Evolutionary conservation across 306 rosid species (phyloP).

Genomic region (Ormosia semicastrata): DNA sequence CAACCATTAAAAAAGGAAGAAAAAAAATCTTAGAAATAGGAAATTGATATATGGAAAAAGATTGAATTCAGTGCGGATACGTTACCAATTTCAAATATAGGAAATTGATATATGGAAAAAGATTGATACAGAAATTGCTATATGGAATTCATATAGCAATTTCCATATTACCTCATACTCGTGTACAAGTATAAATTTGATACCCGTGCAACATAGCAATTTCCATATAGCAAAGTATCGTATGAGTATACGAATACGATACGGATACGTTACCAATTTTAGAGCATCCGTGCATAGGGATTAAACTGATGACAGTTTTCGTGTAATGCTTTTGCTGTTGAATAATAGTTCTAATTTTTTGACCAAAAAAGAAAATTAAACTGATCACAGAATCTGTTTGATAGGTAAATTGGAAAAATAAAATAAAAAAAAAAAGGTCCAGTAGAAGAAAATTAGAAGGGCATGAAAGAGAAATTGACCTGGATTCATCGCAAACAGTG

Average conservation of each 20-base stretch:
- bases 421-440: not conserved
- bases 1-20: not conserved
- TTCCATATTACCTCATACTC: not conserved
- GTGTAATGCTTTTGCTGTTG: not conserved
- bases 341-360: not conserved
- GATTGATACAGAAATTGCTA: not conserved
- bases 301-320: not conserved
- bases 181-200: not conserved
- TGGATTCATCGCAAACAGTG: constrained; percentile 88
- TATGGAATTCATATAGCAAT: not conserved
- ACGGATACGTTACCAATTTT: too few species aligned
- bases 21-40: not conserved
- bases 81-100: not conserved
- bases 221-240: not conserved
- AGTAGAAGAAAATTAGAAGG: not conserved
- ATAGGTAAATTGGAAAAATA: not conserved
- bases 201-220: not conserved
- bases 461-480: constrained; percentile 29
- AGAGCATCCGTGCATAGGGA: not conserved
- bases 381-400: not conserved
- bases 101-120: not conserved
- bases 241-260: not conserved
- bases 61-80: not conserved
- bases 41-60: not conserved
- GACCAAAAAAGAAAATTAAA: not conserved